Evolutionary conservation across 148 eudicot species (phyloP).

Genomic region (Mesembryanthemum crystallinum): DNA sequence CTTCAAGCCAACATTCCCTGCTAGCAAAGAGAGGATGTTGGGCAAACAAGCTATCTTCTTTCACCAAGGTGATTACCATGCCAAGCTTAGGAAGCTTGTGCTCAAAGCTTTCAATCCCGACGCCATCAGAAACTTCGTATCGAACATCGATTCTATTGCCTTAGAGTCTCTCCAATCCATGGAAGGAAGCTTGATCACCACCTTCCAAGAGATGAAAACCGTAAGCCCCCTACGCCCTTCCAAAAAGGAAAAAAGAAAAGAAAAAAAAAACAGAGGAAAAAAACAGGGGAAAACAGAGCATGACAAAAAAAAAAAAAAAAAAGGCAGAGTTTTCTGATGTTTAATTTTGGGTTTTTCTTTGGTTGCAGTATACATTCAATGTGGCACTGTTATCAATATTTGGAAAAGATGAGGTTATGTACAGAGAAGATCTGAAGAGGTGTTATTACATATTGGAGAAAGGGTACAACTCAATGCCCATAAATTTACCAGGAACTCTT

Average conservation of each 20-base stretch:
- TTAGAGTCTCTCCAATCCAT: conserved; percentile 37
- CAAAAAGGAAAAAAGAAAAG: background rate
- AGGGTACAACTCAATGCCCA: conserved; percentile 95
- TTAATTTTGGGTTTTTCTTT: background rate
- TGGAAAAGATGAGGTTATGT: conserved; percentile 68
- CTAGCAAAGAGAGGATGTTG: conserved; percentile 90
- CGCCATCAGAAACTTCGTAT: conserved; percentile 46
- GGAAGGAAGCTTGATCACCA: conserved; percentile 54
- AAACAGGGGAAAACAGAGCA: conserved; percentile 9
- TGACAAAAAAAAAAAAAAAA: background rate
- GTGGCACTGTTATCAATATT: conserved; percentile 85
- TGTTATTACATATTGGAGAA: conserved; percentile 80
- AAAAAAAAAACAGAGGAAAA: conserved; percentile 19
- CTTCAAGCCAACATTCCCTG: conserved; percentile 95
- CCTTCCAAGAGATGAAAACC: conserved; percentile 86
- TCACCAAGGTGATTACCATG: conserved; percentile 84
- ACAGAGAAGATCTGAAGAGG: conserved; percentile 79
- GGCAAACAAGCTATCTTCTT: conserved; percentile 94
- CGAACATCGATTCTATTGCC: conserved; percentile 65
- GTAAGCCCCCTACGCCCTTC: conserved; percentile 31
- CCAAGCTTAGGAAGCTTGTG: conserved; percentile 64
- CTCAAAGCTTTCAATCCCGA: conserved; percentile 73
- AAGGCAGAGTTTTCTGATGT: background rate
- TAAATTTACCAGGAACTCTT: conserved; percentile 85
- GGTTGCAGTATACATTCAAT: conserved; percentile 82